Evolutionary conservation across 305 asterid species (phyloP), one percentile per base, ranked within the genome.

Genomic region (Lippia alba): DNA sequence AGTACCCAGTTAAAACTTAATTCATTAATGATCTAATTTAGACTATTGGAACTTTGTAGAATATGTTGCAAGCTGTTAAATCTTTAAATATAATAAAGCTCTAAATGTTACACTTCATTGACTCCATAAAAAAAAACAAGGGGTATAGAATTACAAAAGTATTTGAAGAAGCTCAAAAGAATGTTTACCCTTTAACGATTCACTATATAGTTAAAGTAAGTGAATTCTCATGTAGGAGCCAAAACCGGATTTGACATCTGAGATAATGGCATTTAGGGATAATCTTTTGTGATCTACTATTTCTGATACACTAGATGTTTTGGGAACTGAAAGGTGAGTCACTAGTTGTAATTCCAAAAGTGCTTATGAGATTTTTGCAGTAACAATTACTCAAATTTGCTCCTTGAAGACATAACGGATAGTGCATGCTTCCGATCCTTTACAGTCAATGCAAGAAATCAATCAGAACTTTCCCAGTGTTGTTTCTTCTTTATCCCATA

Each of bases 231-330:
- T 85, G 90, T 87, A 95, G 99, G 98, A 95, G 82, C 97, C 96
- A 78, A 94, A 87, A 67, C 90, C 97, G 12, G 97, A 92, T 84
- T 86, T 92, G 70, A 87, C 88, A 71, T 89, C 97, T 70, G 99
- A 94, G 83, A 82, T 91, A 68, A 94, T 94, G 99, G 96, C 97
- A 69, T 94, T 94, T 84, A 87, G 99, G 91, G 99, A 94, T 83
- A 83, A 80, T 83, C 91, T 91, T 54, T 75, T 94, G 80, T 94
- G 97, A 64, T 85, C 99, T 64, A 77, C 97, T 71, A 56, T 90
- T 76, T 94, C 99, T 72, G 99, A 94, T 80, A 87, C 98, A 34
- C 76, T 94, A 36, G 94, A 92, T 76, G 89, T 94, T 58, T n/a
- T 94, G 98, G 98, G 98, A 94, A 80, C 83, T 94, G 74, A 94